These are phyloP conservation scores for Punica granatum DNA, from an alignment of 345 rosid genomes.

Conservation along the genomic window DNA sequence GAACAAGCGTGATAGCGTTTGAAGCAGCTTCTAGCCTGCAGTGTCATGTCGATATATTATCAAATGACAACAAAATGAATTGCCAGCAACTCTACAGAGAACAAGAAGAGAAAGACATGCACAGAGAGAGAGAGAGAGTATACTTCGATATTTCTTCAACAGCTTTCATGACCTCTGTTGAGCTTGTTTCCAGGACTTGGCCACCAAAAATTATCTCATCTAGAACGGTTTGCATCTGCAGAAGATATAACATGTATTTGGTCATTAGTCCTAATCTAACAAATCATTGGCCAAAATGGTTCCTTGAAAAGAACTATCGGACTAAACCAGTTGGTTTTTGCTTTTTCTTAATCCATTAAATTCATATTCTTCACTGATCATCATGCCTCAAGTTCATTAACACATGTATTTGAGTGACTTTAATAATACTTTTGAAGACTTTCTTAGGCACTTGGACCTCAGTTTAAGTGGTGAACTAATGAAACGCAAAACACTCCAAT, in stretches of 20 bases:
- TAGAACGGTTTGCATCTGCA: slow-evolving; percentile 71
- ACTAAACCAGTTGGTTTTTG: not conserved
- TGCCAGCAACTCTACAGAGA: not conserved
- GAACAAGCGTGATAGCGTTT: slow-evolving; percentile 50
- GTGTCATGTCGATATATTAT: slow-evolving; percentile 1
- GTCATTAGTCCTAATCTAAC: not conserved
- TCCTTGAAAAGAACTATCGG: not conserved
- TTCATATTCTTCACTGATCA: not conserved
- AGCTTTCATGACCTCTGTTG: slow-evolving; percentile 67
- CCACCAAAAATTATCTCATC: slow-evolving; percentile 93
- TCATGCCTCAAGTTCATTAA: not conserved
- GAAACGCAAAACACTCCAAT: not conserved
- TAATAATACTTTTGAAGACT: not conserved
- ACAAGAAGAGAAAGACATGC: not conserved
- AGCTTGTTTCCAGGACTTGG: slow-evolving; percentile 88
- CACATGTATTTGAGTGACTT: not conserved
- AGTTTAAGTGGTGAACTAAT: not conserved
- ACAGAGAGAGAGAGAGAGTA: slow-evolving; percentile 19
- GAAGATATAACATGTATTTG: slow-evolving; percentile 2
- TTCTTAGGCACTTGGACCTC: not conserved
- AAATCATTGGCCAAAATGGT: not conserved
- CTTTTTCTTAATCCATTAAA: not conserved
- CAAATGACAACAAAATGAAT: not conserved
- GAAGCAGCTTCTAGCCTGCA: slow-evolving; percentile 84
- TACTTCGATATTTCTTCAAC: slow-evolving; percentile 87